A percentile compares a stretch with the other conserved stretches of the same genome.
Evolutionary conservation across 352 stramenopile genomes (phyloP).

Genomic region (Phytophthora sp.): DNA sequence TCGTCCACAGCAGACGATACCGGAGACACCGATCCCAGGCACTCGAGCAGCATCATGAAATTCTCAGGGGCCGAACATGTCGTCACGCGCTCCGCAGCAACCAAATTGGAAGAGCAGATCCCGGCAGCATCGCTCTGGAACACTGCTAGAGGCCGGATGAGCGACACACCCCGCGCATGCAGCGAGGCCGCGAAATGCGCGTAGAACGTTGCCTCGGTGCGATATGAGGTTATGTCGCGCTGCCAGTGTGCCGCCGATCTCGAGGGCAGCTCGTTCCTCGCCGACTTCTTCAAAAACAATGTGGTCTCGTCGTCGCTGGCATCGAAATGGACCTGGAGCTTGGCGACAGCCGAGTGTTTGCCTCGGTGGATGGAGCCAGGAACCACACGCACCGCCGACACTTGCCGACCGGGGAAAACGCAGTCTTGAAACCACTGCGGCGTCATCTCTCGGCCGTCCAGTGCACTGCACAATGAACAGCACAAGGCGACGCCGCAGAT

Average conservation of each 20-base stretch:
- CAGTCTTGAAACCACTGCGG: slow-evolving; percentile 50
- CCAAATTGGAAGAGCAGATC: slow-evolving; percentile 11
- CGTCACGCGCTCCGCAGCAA: slow-evolving; percentile 5
- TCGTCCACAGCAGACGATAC: not conserved
- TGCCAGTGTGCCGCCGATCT: slow-evolving; percentile 52
- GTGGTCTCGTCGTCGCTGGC: slow-evolving; percentile 18
- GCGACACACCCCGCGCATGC: slow-evolving; percentile 27
- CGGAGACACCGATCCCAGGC: slow-evolving; percentile 23
- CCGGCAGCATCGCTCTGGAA: slow-evolving; percentile 40
- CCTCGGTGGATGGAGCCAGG: slow-evolving; percentile 44
- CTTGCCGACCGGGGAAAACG: slow-evolving; percentile 26
- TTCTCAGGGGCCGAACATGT: slow-evolving; percentile 34
- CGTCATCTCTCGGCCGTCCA: slow-evolving; percentile 53
- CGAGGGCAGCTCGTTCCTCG: slow-evolving; percentile 54
- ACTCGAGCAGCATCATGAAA: slow-evolving; percentile 66
- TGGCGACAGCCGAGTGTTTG: slow-evolving; percentile 60
- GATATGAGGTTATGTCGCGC: slow-evolving; percentile 68
- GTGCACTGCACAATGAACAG: slow-evolving; percentile 40
- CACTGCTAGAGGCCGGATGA: slow-evolving; percentile 60
- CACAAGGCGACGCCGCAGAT: slow-evolving; percentile 19
- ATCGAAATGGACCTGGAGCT: slow-evolving; percentile 39
- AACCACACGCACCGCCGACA: slow-evolving; percentile 32
- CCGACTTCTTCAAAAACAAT: slow-evolving; percentile 74
- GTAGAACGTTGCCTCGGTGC: slow-evolving; percentile 66
- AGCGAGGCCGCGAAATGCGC: slow-evolving; percentile 45